These are phyloP conservation scores for Plenodomus lindquistii DNA, from an alignment of 2,329 filamentous ascomycete genomes.

Conservation along the genomic window DNA sequence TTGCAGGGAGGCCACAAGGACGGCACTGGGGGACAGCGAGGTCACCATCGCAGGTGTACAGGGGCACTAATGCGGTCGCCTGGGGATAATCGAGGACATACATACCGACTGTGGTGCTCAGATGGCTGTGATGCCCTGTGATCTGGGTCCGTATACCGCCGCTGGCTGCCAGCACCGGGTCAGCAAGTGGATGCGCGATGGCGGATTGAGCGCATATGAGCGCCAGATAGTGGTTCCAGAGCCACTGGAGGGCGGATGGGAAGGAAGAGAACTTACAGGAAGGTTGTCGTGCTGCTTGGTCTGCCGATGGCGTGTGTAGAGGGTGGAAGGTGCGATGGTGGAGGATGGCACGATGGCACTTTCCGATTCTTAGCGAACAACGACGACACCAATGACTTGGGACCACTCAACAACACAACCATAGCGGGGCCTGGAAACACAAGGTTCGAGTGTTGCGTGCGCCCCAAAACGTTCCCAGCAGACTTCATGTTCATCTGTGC, in stretches of 20 bases:
- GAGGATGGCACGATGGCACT: conserved; percentile 13
- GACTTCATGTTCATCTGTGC: conserved; percentile 1
- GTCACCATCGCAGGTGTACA: conserved; percentile 19
- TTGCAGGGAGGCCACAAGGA: conserved; percentile 35
- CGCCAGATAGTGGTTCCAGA: conserved; percentile 14
- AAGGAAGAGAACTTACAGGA: conserved; percentile 26
- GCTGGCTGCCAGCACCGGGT: conserved; percentile 38
- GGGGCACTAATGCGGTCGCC: conserved; percentile 35
- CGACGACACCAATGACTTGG: conserved; percentile 33
- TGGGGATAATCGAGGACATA: conserved; percentile 31
- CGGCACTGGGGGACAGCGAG: conserved; percentile 22
- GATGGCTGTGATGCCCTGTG: conserved; percentile 31
- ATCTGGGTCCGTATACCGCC: conserved; percentile 43
- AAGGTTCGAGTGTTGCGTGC: conserved; percentile 24
- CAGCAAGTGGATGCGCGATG: conserved; percentile 32
- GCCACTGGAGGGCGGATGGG: conserved; percentile 17
- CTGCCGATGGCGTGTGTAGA: conserved; percentile 26
- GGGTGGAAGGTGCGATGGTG: conserved; percentile 28
- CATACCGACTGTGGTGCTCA: conserved; percentile 37
- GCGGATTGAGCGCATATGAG: conserved; percentile 14
- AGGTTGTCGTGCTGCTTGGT: conserved; percentile 29
- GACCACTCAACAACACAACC: conserved; percentile 27
- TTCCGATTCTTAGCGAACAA: conserved; percentile 27
- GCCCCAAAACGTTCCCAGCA: conserved; percentile 13
- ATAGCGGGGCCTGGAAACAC: conserved; percentile 16